phyloP scores from a whole-genome alignment of 1,284 basidiomycete species.

The Athelia psychrophila region DNA sequence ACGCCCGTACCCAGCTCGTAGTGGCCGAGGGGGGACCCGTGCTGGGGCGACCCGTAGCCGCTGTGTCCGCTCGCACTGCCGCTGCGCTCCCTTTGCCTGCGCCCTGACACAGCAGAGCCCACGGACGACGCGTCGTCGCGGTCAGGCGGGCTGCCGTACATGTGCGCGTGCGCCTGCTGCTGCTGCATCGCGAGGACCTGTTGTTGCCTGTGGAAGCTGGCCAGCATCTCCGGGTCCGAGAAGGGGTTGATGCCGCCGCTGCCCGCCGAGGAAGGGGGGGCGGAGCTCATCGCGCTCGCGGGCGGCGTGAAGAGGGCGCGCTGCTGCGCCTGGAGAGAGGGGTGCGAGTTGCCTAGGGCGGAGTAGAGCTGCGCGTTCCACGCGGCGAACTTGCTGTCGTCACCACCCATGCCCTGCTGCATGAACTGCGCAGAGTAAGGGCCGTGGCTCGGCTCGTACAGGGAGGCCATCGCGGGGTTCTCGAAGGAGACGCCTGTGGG shows the following conservation, averaged over 20 bases:
- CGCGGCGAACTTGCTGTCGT: constrained; percentile 24
- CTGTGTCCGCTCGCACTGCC: constrained; percentile 35
- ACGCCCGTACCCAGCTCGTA: constrained; percentile 33
- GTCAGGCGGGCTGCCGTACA: constrained; percentile 31
- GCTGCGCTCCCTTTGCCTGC: constrained; percentile 32
- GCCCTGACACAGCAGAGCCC: constrained; percentile 27
- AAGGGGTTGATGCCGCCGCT: constrained; percentile 9
- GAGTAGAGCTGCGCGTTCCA: constrained; percentile 28
- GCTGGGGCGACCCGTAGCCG: constrained; percentile 31
- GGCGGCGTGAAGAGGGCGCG: constrained; percentile 32
- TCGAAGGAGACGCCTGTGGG: constrained; percentile 26
- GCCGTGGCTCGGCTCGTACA: constrained; percentile 23
- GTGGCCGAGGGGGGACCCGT: constrained; percentile 19
- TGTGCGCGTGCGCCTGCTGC: constrained; percentile 15
- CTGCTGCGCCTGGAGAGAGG: constrained; percentile 20
- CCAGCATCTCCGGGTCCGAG: constrained; percentile 21
- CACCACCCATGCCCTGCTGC: constrained; percentile 15
- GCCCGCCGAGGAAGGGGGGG: constrained; percentile 13
- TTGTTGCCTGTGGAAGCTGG: constrained; percentile 32
- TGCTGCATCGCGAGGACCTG: constrained; percentile 22
- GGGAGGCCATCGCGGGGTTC: constrained; percentile 28
- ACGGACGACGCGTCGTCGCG: constrained; percentile 41
- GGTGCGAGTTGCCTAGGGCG: constrained; percentile 25
- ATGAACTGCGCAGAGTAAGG: constrained; percentile 13
- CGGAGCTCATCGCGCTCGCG: constrained; percentile 23